phyloP scores from a whole-genome alignment of 371 early-diverging fungal genomes.

The Lichtheimia ramosa region DNA sequence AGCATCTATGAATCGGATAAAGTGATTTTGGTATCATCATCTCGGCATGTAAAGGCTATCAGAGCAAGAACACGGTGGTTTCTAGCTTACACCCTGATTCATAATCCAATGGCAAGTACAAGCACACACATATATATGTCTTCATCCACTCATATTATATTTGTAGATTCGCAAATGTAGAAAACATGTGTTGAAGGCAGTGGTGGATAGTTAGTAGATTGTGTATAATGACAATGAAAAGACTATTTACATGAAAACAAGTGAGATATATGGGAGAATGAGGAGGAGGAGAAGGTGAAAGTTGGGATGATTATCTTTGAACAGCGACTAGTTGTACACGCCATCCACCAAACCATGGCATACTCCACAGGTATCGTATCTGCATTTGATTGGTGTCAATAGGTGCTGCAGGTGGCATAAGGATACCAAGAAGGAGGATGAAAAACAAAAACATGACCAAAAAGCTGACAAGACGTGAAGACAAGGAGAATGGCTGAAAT shows the following conservation, averaged over 20 bases:
- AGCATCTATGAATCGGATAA: background rate
- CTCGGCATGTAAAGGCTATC: background rate
- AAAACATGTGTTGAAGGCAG: constrained; percentile 3
- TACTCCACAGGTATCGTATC: constrained; percentile 22
- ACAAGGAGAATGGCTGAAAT: background rate
- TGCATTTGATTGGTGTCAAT: constrained; percentile 4
- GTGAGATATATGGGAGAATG: constrained; percentile 3
- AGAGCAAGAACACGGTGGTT: constrained; percentile 45
- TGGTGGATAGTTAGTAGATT: background rate
- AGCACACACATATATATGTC: background rate
- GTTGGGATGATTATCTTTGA: constrained; percentile 5
- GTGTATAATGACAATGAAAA: background rate
- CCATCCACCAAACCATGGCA: constrained; percentile 45
- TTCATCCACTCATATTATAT: background rate
- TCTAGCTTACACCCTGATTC: constrained; percentile 37
- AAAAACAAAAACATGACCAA: constrained; percentile 3
- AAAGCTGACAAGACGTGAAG: background rate
- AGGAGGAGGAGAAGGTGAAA: background rate
- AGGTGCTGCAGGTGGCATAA: background rate
- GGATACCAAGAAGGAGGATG: background rate
- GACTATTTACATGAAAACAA: background rate
- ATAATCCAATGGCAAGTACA: constrained; percentile 39
- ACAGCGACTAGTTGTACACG: constrained; percentile 36
- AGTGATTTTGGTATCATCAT: background rate
- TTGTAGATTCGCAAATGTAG: constrained; percentile 13